Percentiles rank a stretch among this genome's conserved stretches.
phyloP scores from a whole-genome alignment of 306 rosid species.

The Cucumis hystrix region DNA sequence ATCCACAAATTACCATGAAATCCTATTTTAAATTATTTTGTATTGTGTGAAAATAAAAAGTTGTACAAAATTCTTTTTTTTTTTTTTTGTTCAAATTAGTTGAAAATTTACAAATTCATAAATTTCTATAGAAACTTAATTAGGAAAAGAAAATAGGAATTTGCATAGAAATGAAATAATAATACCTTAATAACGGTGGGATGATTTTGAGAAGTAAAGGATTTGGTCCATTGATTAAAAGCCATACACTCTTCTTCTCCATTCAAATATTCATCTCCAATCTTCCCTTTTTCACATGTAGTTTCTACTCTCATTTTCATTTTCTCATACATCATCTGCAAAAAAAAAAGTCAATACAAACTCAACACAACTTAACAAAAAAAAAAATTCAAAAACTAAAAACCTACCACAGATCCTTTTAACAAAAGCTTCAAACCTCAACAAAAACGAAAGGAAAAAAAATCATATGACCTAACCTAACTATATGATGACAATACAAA shows the following conservation, averaged over 20 bases:
- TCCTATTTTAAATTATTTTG: not conserved
- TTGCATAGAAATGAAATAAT: not conserved
- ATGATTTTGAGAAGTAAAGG: slow-evolving; percentile 21
- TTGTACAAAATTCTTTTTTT: not conserved
- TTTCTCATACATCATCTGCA: slow-evolving; percentile 21
- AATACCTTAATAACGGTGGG: slow-evolving; percentile 23
- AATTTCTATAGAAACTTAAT: too few relatives aligned
- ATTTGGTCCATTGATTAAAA: slow-evolving; percentile 14
- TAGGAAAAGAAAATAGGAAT: too few relatives aligned
- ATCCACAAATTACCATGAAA: not conserved
- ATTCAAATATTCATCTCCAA: slow-evolving; percentile 6
- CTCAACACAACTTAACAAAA: not conserved
- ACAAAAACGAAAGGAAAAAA: too few relatives aligned
- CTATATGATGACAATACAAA: too few relatives aligned
- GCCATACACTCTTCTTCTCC: slow-evolving; percentile 3
- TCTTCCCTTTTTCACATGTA: slow-evolving; percentile 18
- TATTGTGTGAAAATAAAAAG: too few relatives aligned
- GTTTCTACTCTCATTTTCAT: slow-evolving; percentile 21
- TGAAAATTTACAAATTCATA: too few relatives aligned
- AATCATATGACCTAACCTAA: too few relatives aligned
- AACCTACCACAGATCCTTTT: too few relatives aligned
- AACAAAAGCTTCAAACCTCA: too few relatives aligned
- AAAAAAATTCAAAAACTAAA: too few relatives aligned
- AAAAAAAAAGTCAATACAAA: too few relatives aligned
- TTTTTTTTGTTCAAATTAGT: too few relatives aligned